A percentile compares a stretch with the other conserved stretches of the same genome.
Conservation (phyloP, 352 stramenopile genomes). For the Phytophthora multivora region DNA sequence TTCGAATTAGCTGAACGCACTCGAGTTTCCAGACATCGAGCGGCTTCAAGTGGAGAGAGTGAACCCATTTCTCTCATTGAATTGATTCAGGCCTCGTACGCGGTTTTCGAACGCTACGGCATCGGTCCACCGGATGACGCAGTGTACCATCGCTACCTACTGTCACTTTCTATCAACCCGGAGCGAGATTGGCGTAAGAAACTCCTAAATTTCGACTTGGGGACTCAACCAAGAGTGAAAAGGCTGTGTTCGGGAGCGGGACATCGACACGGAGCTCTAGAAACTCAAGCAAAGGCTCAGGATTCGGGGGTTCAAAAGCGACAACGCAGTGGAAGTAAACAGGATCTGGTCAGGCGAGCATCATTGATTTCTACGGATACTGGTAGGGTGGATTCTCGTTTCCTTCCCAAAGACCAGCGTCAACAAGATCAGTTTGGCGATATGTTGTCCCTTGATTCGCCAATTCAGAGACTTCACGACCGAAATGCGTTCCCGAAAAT, state of each 20-base stretch:
- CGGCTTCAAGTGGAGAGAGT: not conserved
- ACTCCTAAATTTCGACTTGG: constrained; percentile 42
- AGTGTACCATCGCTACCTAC: constrained; percentile 57
- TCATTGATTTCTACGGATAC: not conserved
- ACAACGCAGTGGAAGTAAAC: constrained; percentile 9
- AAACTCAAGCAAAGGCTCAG: not conserved
- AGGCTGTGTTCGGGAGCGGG: constrained; percentile 10
- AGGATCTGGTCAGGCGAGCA: constrained; percentile 3
- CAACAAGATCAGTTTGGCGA: constrained; percentile 53
- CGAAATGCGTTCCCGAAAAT: not conserved
- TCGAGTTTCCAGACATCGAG: constrained; percentile 14
- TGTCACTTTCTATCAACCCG: constrained; percentile 59
- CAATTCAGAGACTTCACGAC: constrained; percentile 1
- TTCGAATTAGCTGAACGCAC: constrained; percentile 39
- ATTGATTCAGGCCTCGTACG: constrained; percentile 61
- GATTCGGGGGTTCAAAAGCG: not conserved
- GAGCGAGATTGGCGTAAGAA: constrained; percentile 66
- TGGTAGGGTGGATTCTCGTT: not conserved
- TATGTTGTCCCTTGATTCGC: constrained; percentile 39
- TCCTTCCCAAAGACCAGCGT: not conserved
- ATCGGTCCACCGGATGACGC: constrained; percentile 52
- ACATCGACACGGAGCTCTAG: constrained; percentile 4
- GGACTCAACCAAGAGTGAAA: constrained; percentile 17
- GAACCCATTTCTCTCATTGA: constrained; percentile 60
- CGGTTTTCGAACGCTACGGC: constrained; percentile 54